Evolutionary conservation across 768 basidiomycete species (phyloP), one percentile per base, ranked within the genome.

Genomic region (Wakefieldia striispora): DNA sequence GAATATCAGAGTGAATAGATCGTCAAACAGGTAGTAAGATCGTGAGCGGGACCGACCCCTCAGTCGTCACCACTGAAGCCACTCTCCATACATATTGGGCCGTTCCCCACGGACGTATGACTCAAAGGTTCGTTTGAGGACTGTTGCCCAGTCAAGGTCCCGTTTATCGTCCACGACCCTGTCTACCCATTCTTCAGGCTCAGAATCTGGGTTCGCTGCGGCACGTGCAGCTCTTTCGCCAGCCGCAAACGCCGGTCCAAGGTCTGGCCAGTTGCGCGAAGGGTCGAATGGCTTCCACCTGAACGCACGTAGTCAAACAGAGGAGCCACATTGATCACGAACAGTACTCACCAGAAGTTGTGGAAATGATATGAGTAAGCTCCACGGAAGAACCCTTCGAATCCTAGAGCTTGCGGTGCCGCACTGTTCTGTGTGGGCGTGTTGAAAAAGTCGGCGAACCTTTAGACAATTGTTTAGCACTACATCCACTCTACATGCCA

Each of bases 261-360:
- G 79, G 63, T 97, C 95, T 2, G 95, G 95, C 83, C 85, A 97
- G 65, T 98, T 95, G n/a, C 95, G 84, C 8, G 81, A 70, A 1
- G 89, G 79, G 68, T 99, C 95, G 59, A 97, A 97, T 5, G 95
- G 90, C 55, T 88, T 85, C 95, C 95, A 97, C 94, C 94, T 95
- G 56, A 13, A 20, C 51, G 19, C 16, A 20, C 45, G 35, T 41
- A 11, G 44, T 49, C 37, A 52, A 38, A 19, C 19, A 33, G 40
- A 9, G 4, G 6, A 17, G 14, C 14, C 4, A 45, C 23, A 44
- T 33, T 14, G 4, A 41, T 41, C 36, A 35, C 8, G 13, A n/a
- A 47, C 46, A 40, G 3, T 7, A 64, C 81, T 46, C 47, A 89
- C 92, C 92, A 94, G 70, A 82, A 90, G 65, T 94, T 95, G 65